Base-by-base conservation (phyloP, 768 basidiomycete genomes). In the Mycena galericulata region DNA sequence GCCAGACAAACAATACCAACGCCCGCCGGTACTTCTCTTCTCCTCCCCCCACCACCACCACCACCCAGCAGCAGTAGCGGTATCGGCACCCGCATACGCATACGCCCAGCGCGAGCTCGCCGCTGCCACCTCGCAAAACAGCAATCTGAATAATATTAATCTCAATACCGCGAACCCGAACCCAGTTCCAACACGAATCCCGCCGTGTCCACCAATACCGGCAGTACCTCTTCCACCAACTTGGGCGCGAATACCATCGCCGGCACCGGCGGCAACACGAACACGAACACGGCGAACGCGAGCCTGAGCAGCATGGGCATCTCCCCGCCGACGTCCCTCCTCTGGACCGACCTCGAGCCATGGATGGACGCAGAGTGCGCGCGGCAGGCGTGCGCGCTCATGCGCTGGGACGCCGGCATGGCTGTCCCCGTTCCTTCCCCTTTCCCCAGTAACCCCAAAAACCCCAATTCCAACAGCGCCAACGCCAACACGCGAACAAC, bases 361-460 rank as follows among this genome's bases (percentile, higher is more conserved):
- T 97, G 96, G 96, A 97, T 97, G 96, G 95, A 97, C 82, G 94
- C 96, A 87, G 92, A 94, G 78, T 97, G 96, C 84, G 93, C 91
- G 47, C 92, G 92, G 79, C 92, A 95, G 77, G 93, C 96, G 75
- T 94, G 94, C 80, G 81, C 79, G 49, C 82, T 95, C 76, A 94
- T 96, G 92, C 89, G 91, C 64, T 97, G 96, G 95, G 92, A 94
- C 65, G 84, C 89, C 75, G 86, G 78, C 77, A 88, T 94, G 81
- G 11, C 73, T 78, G 57, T 81, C 81, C 69, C 79, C 83, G 65
- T 77, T 73, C 65, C 75, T 69, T 26, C 63, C 65, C 47, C 70
- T 59, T 20, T 41, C n/a, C n/a, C n/a, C n/a, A n/a, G n/a, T n/a
- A n/a, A n/a, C n/a, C n/a, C n/a, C n/a, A n/a, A n/a, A n/a, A n/a